These are phyloP conservation scores for Oryza glaberrima DNA, from an alignment of 176 grass and related monocot species.

Conservation along the genomic window DNA sequence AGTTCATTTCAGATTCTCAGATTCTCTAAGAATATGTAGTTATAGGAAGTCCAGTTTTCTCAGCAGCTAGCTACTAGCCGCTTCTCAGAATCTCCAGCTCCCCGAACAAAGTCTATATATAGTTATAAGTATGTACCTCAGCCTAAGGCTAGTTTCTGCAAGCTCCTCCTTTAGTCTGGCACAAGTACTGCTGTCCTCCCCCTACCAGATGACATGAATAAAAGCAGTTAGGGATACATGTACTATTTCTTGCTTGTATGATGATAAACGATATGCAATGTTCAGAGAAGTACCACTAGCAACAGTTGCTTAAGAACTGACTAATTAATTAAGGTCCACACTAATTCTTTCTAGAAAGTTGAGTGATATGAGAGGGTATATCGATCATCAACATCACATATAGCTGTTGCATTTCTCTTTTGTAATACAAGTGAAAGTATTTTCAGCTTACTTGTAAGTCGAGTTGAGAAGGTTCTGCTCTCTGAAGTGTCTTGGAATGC, in stretches of 20 bases:
- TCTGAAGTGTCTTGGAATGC: conserved; percentile 63
- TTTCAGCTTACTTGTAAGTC: conserved; percentile 60
- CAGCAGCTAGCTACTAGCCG: no score
- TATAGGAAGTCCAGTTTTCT: no score
- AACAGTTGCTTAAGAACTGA: background rate
- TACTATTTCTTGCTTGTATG: background rate
- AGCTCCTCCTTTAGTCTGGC: conserved; percentile 50
- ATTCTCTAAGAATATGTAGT: no score
- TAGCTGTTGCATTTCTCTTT: background rate
- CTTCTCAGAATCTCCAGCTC: no score
- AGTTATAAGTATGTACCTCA: conserved; percentile 42
- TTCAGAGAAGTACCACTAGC: background rate
- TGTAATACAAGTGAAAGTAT: background rate
- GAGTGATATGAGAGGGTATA: background rate
- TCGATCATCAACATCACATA: no score
- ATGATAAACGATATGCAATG: background rate
- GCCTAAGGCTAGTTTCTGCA: conserved; percentile 59
- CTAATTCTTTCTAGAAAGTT: background rate
- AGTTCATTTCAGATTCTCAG: no score
- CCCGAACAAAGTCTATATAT: no score
- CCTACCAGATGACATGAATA: conserved; percentile 21
- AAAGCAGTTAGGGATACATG: conserved; percentile 14
- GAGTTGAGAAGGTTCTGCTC: conserved; percentile 36
- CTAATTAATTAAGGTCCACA: background rate
- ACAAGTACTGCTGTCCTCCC: conserved; percentile 52